Evolutionary conservation across 2,329 filamentous ascomycete species (phyloP).

Genomic region (Biscogniauxia mediterranea): DNA sequence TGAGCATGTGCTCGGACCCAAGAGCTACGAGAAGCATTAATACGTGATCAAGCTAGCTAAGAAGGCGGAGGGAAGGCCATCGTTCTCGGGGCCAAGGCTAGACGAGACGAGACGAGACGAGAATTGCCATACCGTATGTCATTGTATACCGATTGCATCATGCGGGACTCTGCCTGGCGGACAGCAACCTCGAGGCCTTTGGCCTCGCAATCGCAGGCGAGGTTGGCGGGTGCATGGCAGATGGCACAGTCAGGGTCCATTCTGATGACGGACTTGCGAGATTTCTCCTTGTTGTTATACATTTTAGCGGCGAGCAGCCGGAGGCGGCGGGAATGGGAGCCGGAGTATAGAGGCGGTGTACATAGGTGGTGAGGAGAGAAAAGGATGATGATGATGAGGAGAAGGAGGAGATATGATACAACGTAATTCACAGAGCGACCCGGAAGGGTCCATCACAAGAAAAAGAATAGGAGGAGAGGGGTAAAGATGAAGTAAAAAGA

Average conservation of each 20-base stretch:
- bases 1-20: constrained; percentile 67
- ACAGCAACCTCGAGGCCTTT: constrained; percentile 63
- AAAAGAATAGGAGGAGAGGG: constrained; percentile 20
- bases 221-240: constrained; percentile 57
- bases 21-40: constrained; percentile 39
- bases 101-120: neutral
- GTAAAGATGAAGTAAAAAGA: constrained; percentile 23
- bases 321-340: constrained; percentile 27
- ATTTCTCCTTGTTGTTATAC: constrained; percentile 49
- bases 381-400: constrained; percentile 12
- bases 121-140: constrained; percentile 58
- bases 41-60: constrained; percentile 3
- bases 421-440: constrained; percentile 34
- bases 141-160: constrained; percentile 62
- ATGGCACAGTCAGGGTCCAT: constrained; percentile 72
- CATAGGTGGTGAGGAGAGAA: constrained; percentile 25
- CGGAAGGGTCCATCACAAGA: constrained; percentile 37
- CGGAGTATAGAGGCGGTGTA: constrained; percentile 26
- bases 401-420: constrained; percentile 33
- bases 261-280: constrained; percentile 51
- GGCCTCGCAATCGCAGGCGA: constrained; percentile 64
- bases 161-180: constrained; percentile 59
- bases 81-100: constrained; percentile 3
- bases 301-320: constrained; percentile 45
- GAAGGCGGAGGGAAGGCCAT: constrained; percentile 4